Percentiles rank a stretch among this genome's conserved stretches.
Evolutionary conservation across 345 rosid genomes (phyloP).

Genomic region (Euphorbia tirucalli): DNA sequence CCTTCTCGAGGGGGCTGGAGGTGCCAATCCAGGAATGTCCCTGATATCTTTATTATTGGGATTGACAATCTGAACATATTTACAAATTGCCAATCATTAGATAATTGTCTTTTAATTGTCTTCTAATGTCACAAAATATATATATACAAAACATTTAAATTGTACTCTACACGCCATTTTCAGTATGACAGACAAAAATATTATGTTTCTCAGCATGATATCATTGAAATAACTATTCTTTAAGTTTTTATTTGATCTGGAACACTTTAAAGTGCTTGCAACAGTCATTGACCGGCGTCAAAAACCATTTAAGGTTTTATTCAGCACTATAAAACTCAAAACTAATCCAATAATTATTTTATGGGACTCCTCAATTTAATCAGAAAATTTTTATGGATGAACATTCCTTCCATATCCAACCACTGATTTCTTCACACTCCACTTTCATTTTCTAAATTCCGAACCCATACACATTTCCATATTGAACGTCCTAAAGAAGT

Average conservation of each 20-base stretch:
- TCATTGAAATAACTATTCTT: not conserved
- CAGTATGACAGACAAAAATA: not conserved
- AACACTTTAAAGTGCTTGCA: not conserved
- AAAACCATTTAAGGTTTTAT: not conserved
- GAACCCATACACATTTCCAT: not conserved
- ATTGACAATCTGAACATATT: constrained; percentile 66
- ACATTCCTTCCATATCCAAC: not conserved
- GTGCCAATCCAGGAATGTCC: constrained; percentile 99
- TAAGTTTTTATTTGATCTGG: not conserved
- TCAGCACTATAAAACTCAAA: not conserved
- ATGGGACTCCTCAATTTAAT: not conserved
- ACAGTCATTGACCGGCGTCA: too few relatives aligned
- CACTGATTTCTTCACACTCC: not conserved
- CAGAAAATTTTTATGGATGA: too few relatives aligned
- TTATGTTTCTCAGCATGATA: not conserved
- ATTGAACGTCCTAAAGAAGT: not conserved
- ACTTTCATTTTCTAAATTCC: too few relatives aligned
- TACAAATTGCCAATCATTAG: constrained; percentile 20
- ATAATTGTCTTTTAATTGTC: not conserved
- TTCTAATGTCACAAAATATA: not conserved
- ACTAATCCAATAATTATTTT: not conserved
- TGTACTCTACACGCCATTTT: not conserved
- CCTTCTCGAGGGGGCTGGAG: constrained; percentile 92
- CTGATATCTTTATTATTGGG: constrained; percentile 86
- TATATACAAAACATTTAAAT: not conserved